Percentiles rank a stretch among this genome's conserved stretches.
Conservation (phyloP, 2,329 filamentous ascomycete species). For the Epichloe elymi region DNA sequence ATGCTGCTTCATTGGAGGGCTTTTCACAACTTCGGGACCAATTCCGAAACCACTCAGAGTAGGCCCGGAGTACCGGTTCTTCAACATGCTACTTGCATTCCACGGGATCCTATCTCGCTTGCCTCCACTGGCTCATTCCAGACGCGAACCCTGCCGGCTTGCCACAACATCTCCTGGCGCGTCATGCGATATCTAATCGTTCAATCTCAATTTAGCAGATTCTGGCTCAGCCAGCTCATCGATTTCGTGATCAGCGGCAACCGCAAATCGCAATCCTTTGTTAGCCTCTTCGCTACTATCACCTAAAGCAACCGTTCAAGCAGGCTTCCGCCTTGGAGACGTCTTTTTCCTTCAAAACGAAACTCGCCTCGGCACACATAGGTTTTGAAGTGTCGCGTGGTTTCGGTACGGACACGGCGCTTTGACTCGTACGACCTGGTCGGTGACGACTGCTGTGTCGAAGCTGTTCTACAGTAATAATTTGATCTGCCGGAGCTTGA, state of each 20-base stretch:
- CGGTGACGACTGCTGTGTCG: constrained; percentile 3
- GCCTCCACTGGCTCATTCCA: constrained; percentile 12
- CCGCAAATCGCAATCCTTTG: background rate
- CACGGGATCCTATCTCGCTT: constrained; percentile 6
- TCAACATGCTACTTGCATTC: constrained; percentile 4
- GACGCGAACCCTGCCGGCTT: constrained; percentile 7
- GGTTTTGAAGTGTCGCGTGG: background rate
- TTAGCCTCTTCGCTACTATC: background rate
- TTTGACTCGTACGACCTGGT: constrained; percentile 6
- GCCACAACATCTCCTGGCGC: constrained; percentile 10
- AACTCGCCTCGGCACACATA: background rate
- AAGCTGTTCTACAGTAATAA: background rate
- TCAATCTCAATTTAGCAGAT: constrained; percentile 2
- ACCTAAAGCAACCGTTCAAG: background rate
- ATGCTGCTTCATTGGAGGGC: background rate
- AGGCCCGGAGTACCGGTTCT: background rate
- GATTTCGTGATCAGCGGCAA: background rate
- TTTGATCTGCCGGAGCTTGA: constrained; percentile 12
- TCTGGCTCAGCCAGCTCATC: background rate
- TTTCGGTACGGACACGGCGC: background rate
- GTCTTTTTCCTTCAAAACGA: background rate
- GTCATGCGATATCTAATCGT: constrained; percentile 6
- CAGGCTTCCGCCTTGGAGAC: background rate
- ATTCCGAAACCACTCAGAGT: background rate
- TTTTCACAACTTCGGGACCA: background rate